Evolutionary conservation across 768 basidiomycete species (phyloP).

Genomic region (Lepiota venenata): DNA sequence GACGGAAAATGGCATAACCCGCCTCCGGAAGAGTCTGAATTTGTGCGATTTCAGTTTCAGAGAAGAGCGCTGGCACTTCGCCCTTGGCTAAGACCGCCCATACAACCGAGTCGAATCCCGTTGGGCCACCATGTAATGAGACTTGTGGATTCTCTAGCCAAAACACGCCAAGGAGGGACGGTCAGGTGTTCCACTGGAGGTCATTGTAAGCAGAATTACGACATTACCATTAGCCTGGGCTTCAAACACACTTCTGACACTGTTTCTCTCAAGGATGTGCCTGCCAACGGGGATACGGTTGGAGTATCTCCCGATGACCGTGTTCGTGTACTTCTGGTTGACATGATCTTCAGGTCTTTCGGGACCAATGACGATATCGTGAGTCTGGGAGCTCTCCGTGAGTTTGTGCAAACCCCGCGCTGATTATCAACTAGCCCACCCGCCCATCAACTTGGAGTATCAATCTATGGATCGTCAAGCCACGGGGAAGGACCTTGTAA

Average conservation of each 20-base stretch:
- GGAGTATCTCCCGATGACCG: slow-evolving; percentile 68
- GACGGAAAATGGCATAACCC: slow-evolving; percentile 50
- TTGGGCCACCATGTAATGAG: slow-evolving; percentile 70
- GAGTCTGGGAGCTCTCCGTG: slow-evolving; percentile 41
- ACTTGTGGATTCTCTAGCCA: slow-evolving; percentile 46
- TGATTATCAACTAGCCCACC: slow-evolving; percentile 31
- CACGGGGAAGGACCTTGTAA: slow-evolving; percentile 57
- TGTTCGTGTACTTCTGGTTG: slow-evolving; percentile 66
- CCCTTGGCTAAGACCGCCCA: slow-evolving; percentile 47
- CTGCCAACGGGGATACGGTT: slow-evolving; percentile 68
- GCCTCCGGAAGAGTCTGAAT: slow-evolving; percentile 29
- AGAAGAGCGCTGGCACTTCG: slow-evolving; percentile 49
- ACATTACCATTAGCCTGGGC: slow-evolving; percentile 39
- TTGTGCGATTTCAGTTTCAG: slow-evolving; percentile 45
- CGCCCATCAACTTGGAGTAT: slow-evolving; percentile 63
- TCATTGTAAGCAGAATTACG: background rate
- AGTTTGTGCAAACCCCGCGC: slow-evolving; percentile 1
- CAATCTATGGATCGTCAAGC: slow-evolving; percentile 66
- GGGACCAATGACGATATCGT: slow-evolving; percentile 76
- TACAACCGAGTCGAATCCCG: slow-evolving; percentile 55
- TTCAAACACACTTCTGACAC: slow-evolving; percentile 43
- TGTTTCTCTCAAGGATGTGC: slow-evolving; percentile 50
- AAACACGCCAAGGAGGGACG: background rate
- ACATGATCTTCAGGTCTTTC: slow-evolving; percentile 57
- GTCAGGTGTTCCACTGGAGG: background rate